phyloP scores from a whole-genome alignment of 1,139 yeast genomes.

The Arxiozyma heterogenica region DNA sequence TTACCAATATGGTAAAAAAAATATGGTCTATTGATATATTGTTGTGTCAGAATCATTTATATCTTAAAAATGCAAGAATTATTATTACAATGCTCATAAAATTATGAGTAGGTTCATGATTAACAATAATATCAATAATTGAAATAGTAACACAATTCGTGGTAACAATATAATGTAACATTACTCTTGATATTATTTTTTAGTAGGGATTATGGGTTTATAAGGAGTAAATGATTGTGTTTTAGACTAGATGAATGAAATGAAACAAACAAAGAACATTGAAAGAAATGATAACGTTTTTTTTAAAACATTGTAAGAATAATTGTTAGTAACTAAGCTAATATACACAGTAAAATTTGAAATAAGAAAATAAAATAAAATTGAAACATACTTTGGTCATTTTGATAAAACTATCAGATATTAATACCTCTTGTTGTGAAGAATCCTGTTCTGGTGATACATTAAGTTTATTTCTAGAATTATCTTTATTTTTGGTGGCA shows the following conservation, averaged over 20 bases:
- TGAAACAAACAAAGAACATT: too few species aligned
- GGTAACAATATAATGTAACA: too few species aligned
- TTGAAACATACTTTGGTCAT: slow-evolving; percentile 9
- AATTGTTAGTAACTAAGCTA: not conserved
- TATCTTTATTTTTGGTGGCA: not conserved
- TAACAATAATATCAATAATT: too few species aligned
- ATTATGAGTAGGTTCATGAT: not conserved
- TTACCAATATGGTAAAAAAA: too few species aligned
- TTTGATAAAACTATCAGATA: slow-evolving; percentile 10
- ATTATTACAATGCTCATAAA: not conserved
- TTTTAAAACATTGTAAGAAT: not conserved
- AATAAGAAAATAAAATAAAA: too few species aligned
- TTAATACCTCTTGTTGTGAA: slow-evolving; percentile 1
- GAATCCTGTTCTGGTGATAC: not conserved
- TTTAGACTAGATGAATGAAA: slow-evolving; percentile 6
- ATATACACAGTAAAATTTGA: not conserved
- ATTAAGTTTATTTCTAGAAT: not conserved
- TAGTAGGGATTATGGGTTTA: slow-evolving; percentile 8
- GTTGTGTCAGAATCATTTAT: not conserved
- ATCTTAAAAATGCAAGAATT: not conserved
- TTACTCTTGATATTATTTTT: not conserved
- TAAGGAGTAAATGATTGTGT: slow-evolving; percentile 14
- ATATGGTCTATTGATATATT: too few species aligned
- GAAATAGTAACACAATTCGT: not conserved
- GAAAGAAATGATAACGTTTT: too few species aligned